Conservation (phyloP, 805 yeast genomes). For the Hanseniaspora lachancei region DNA sequence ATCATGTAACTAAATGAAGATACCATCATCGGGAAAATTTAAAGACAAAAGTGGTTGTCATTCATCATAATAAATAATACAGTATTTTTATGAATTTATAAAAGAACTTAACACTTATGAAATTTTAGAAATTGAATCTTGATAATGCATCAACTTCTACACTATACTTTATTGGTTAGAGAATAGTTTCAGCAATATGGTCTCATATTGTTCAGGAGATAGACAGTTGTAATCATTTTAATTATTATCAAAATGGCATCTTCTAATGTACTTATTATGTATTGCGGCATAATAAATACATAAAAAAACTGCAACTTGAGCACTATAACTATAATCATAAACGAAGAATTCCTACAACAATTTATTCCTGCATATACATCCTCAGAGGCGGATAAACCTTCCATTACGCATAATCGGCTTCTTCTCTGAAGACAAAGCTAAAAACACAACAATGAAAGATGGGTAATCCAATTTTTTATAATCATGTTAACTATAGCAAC, state of each 20-base stretch:
- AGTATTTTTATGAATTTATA: conserved; percentile 5
- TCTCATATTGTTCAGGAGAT: conserved; percentile 8
- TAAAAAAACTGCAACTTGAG: too few species aligned
- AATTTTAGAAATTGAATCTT: not conserved
- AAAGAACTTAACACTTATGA: not conserved
- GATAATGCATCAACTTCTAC: too few species aligned
- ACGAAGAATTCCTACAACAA: conserved; percentile 63
- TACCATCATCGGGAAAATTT: conserved; percentile 30
- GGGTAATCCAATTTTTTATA: conserved; percentile 13
- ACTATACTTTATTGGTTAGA: too few species aligned
- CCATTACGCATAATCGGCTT: not conserved
- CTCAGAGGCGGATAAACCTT: conserved; percentile 34
- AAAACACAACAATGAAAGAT: not conserved
- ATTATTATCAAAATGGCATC: too few species aligned
- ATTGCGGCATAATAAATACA: too few species aligned
- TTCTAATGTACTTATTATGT: too few species aligned
- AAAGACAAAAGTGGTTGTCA: conserved; percentile 28
- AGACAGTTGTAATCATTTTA: not conserved
- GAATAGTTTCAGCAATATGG: conserved; percentile 2
- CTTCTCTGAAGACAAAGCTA: not conserved
- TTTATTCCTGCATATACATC: conserved; percentile 62
- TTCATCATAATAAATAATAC: conserved; percentile 28
- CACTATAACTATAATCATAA: conserved; percentile 37
- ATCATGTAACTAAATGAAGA: conserved; percentile 38
- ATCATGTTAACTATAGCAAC: conserved; percentile 1